Evolutionary conservation across 768 basidiomycete species (phyloP), one percentile per base, ranked within the genome.

Genomic region (Collybia sp.): DNA sequence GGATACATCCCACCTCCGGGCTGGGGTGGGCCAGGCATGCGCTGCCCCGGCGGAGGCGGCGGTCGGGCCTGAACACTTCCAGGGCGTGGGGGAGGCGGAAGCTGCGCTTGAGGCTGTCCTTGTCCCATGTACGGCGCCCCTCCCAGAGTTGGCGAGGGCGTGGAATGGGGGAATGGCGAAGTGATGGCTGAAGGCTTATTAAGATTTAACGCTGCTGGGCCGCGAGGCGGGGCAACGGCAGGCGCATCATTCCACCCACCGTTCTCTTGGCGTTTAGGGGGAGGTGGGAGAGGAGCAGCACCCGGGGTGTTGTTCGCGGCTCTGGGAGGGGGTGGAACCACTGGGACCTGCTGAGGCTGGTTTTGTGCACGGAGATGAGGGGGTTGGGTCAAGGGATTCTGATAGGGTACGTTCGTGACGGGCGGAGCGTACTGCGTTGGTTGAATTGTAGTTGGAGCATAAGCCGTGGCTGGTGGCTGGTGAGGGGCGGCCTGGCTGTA

Each of bases 161-260:
- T 57, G 5, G 77, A 71, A 54, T 88, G 85, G 6, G 93, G 89
- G 80, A 98, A 96, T 0, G 94, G 94, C 8, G 90, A 77, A 6
- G 83, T 82, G 55, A 97, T 94, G 2, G 93, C 79, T 6, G 74
- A 70, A 2, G 79, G 83, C 56, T 87, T 89, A 45, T 58, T 64
- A 9, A 68, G 51, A 44, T 62, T 73, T 25, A 71, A 56, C 5
- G 75, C 65, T 16, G 75, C 71, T 1, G 85, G 79, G 1, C 71
- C 69, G 18, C 83, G 81, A 35, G 75, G 63, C 13, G 75, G 61
- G 8, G 68, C 53, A 11, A 80, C 51, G 5, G 70, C 59, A 0
- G 92, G 93, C 0, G 92, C 82, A 63, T 97, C 94, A 56, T 97
- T 97, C 93, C 93, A 97, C 0, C 92, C 92, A 12, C 84, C 79